Evolutionary conservation across 352 stramenopile species (phyloP).

Genomic region (Bremia lactucae): DNA sequence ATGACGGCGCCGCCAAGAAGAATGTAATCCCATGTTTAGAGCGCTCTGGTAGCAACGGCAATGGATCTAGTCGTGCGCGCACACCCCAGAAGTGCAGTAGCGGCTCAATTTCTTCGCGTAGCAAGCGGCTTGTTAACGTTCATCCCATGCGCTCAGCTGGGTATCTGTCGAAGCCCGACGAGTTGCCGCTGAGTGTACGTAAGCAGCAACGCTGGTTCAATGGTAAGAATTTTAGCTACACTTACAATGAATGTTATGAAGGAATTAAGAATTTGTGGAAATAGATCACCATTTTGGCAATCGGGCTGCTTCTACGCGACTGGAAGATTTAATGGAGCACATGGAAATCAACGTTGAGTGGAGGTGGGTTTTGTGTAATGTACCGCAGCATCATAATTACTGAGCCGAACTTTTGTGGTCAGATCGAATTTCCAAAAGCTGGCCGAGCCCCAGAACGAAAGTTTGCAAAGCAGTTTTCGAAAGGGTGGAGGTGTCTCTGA

Average conservation of each 20-base stretch:
- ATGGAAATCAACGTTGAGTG: constrained; percentile 82
- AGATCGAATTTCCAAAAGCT: constrained; percentile 83
- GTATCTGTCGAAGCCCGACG: constrained; percentile 58
- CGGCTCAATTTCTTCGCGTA: constrained; percentile 42
- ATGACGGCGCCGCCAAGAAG: constrained; percentile 11
- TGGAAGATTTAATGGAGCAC: constrained; percentile 83
- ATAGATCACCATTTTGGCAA: constrained; percentile 81
- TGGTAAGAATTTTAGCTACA: constrained; percentile 19
- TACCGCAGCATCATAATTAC: neutral
- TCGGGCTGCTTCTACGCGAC: constrained; percentile 43
- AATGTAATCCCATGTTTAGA: constrained; percentile 8
- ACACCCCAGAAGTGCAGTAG: constrained; percentile 54
- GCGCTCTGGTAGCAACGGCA: constrained; percentile 47
- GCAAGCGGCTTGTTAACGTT: constrained; percentile 74
- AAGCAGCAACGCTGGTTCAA: constrained; percentile 84
- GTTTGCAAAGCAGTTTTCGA: constrained; percentile 59
- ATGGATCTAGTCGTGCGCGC: constrained; percentile 46
- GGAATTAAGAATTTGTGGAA: constrained; percentile 2
- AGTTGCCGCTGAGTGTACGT: constrained; percentile 48
- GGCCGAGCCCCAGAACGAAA: constrained; percentile 62
- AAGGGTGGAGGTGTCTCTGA: constrained; percentile 36
- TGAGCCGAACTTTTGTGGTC: constrained; percentile 1
- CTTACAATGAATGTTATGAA: neutral
- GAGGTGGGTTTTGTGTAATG: constrained; percentile 27
- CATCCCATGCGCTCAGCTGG: constrained; percentile 54